A percentile compares a stretch with the other conserved stretches of the same genome.
phyloP scores from a whole-genome alignment of 208 protist genomes.

The Trypanosoma platydactyli region DNA sequence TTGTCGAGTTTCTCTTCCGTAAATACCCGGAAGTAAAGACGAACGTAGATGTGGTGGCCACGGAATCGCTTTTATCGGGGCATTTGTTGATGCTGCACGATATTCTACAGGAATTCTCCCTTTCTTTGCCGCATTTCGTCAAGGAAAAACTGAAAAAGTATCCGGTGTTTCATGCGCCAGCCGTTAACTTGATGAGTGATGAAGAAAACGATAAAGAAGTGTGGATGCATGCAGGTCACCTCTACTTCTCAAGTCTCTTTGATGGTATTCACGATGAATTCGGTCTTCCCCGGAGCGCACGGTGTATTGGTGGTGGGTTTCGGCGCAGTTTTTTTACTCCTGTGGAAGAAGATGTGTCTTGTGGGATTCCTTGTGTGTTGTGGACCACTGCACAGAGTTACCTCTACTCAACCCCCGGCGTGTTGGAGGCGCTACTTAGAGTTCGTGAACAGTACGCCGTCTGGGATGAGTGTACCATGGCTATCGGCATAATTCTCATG shows the following conservation, averaged over 20 bases:
- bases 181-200: not conserved
- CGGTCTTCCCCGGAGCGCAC: constrained; percentile 43
- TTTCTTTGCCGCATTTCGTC: constrained; percentile 37
- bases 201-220: not conserved
- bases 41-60: constrained; percentile 24
- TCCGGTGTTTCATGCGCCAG: too few relatives aligned
- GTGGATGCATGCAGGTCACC: not conserved
- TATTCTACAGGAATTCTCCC: constrained; percentile 38
- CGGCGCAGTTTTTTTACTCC: not conserved
- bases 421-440: constrained; percentile 32
- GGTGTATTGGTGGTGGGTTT: constrained; percentile 14
- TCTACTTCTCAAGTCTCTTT: constrained; percentile 26
- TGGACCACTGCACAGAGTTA: constrained; percentile 68
- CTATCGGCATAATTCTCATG: constrained; percentile 60
- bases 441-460: constrained; percentile 37
- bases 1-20: constrained; percentile 17
- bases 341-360: not conserved
- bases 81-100: constrained; percentile 31
- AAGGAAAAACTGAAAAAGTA: not conserved
- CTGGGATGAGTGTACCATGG: constrained; percentile 33
- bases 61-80: constrained; percentile 23
- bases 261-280: constrained; percentile 66
- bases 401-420: constrained; percentile 46
- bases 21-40: constrained; percentile 17
- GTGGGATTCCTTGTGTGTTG: constrained; percentile 10